Percentiles rank a stretch among this genome's conserved stretches.
Conservation (phyloP, 768 basidiomycete genomes). For the Macrolepiota dolichaula region DNA sequence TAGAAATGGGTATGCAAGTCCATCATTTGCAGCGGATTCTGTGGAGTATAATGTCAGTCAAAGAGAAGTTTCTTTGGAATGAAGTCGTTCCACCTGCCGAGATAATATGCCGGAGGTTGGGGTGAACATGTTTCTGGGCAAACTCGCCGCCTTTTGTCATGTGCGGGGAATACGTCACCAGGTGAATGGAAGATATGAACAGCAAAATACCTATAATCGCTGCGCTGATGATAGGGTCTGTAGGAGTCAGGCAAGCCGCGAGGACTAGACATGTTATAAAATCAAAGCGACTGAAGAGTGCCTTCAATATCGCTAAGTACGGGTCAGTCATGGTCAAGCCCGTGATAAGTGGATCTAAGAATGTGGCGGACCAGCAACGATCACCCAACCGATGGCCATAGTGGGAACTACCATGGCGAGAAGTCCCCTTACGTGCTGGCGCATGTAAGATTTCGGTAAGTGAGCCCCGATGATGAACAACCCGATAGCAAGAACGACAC, state of each 20-base stretch:
- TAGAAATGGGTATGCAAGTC: slow-evolving; percentile 92
- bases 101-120: slow-evolving; percentile 74
- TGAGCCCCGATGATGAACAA: slow-evolving; percentile 97
- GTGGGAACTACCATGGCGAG: slow-evolving; percentile 73
- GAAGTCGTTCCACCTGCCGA: slow-evolving; percentile 39
- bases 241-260: slow-evolving; percentile 88
- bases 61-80: neutral
- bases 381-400: slow-evolving; percentile 83
- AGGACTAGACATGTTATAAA: slow-evolving; percentile 80
- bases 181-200: neutral
- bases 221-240: slow-evolving; percentile 92
- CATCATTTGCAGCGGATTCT: slow-evolving; percentile 95
- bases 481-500: slow-evolving; percentile 86
- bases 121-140: slow-evolving; percentile 66
- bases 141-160: slow-evolving; percentile 57
- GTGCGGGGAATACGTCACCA: neutral
- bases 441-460: slow-evolving; percentile 82
- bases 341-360: neutral
- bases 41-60: neutral
- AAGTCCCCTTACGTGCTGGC: slow-evolving; percentile 70
- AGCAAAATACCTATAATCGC: slow-evolving; percentile 60
- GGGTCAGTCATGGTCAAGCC: neutral
- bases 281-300: slow-evolving; percentile 66
- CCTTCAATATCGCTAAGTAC: slow-evolving; percentile 55
- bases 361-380: slow-evolving; percentile 54